A percentile compares a stretch with the other conserved stretches of the same genome.
These are phyloP conservation scores for Cyclocybe cylindracea DNA, from an alignment of 768 basidiomycete genomes.

Conservation along the genomic window DNA sequence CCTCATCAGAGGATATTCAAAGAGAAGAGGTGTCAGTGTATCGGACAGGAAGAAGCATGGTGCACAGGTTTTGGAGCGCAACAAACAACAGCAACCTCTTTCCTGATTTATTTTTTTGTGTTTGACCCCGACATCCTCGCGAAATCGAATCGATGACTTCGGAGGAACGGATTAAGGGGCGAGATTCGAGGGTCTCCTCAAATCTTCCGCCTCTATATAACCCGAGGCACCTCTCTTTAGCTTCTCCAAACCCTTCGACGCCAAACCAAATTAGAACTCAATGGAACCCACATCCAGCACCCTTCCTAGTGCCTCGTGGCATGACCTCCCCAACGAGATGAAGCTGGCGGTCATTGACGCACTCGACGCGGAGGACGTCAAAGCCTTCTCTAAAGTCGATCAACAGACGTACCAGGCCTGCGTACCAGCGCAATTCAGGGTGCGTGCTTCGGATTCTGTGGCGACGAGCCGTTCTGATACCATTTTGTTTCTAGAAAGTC, in stretches of 20 bases:
- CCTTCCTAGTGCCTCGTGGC: slow-evolving; percentile 42
- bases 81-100: slow-evolving; percentile 14
- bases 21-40: too few relatives aligned
- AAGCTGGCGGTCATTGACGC: slow-evolving; percentile 56
- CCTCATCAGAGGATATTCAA: too few relatives aligned
- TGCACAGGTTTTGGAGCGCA: slow-evolving; percentile 1
- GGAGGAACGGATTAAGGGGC: slow-evolving; percentile 18
- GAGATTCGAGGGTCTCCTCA: neutral
- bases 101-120: slow-evolving; percentile 14
- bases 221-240: neutral
- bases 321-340: slow-evolving; percentile 64
- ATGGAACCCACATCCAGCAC: slow-evolving; percentile 3
- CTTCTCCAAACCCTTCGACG: neutral
- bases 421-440: slow-evolving; percentile 61
- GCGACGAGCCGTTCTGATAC: slow-evolving; percentile 13
- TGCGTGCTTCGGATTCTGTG: slow-evolving; percentile 27
- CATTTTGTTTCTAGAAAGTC: slow-evolving; percentile 40
- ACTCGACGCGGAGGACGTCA: slow-evolving; percentile 45
- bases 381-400: slow-evolving; percentile 50
- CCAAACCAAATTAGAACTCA: neutral
- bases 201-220: neutral
- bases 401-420: slow-evolving; percentile 52
- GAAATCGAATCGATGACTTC: slow-evolving; percentile 32
- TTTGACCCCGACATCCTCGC: slow-evolving; percentile 30
- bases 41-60: slow-evolving; percentile 9